Evolutionary conservation across 202 grass and related monocot genomes (phyloP), one percentile per base, ranked within the genome.

Genomic region (Elaeis oleifera): DNA sequence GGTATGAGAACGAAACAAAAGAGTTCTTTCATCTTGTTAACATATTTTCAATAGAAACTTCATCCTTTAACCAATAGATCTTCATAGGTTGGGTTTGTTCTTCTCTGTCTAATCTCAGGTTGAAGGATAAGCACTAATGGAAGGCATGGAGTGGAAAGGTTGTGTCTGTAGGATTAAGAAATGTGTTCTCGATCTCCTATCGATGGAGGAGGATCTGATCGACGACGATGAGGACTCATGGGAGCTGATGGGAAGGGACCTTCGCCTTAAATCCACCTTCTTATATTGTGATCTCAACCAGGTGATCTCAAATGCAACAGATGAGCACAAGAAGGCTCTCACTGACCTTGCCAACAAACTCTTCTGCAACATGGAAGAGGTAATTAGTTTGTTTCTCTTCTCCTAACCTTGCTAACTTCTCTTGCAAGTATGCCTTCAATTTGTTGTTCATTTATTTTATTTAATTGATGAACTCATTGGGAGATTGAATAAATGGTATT

Each of bases 111-210:
- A 3, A 44, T 44, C 29, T 62, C 24, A 27, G 18, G 3, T 26
- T 56, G 16, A 44, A 36, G 73, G 28, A 59, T 11, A 36, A 49
- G 36, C 36, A 44, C 9, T 44, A 2, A 44, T 25, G 81, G 79
- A 65, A 31, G 89, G 69, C 7, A 77, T 79, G 69, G 84, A 89
- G 60, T 50, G 79, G 75, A 85, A 74, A 78, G 89, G 89, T 6
- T 89, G 84, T 60, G 70, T 94, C 15, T 74, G 70, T 53, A 70
- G 89, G 58, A 94, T 89, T 60, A 88, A 80, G 63, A 89, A 83
- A 64, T 94, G 81, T 3, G 81, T 74, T 21, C 14, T 80, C 16
- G 89, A 94, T 2, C 50, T 94, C 17, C 69, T 85, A 62, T 85
- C 78, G 0, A 52, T 74, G 23, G 31, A 76, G 63, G 31, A 24